Evolutionary conservation across 2,329 filamentous ascomycete genomes (phyloP), one percentile per base, ranked within the genome.

Genomic region (Arachnopeziza araneosa): DNA sequence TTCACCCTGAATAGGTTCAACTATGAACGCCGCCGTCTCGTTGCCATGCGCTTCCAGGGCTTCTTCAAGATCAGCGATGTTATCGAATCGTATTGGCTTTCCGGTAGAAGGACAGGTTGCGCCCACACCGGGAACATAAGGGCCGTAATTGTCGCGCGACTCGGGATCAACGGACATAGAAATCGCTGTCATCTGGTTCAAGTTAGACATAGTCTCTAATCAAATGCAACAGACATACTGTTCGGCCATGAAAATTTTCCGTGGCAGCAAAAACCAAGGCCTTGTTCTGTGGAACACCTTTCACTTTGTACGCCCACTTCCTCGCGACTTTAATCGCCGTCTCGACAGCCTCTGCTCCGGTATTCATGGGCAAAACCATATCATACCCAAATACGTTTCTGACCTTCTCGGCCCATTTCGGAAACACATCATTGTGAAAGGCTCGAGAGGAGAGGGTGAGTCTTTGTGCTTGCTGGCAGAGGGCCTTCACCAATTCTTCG

Each of bases 291-390:
- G 91, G 87, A 64, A 98, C 93, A 23, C 88, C 87, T 83, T 98
- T 97, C 73, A 90, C 86, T 79, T 96, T 97, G 82, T 97, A 97
- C 5, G 92, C 93, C 93, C 93, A 98, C 78, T 98, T 98, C 67
- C 93, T 84, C 61, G 93, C 93, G 76, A 98, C 87, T 82, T 98
- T 98, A 78, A 98, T 87, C 14, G 89, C 93, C 0, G 93, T 97
- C 82, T 98, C 93, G 44, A 96, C 92, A 9, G 93, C 93, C 78
- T 98, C 93, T 23, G 93, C 93, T 61, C 93, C 93, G 1, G 93
- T 98, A 80, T 97, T 97, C 93, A 98, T 97, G 66, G 93, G 93
- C 75, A 98, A 78, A 36, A 96, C 91, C 93, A 97, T 97, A 76
- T 98, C 93, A 74, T 96, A 98, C 63, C 91, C 92, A 74, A 97